Percentiles rank a stretch among this genome's conserved stretches.
Conservation (phyloP, 257 asterid species). For the Jacaranda mimosifolia region DNA sequence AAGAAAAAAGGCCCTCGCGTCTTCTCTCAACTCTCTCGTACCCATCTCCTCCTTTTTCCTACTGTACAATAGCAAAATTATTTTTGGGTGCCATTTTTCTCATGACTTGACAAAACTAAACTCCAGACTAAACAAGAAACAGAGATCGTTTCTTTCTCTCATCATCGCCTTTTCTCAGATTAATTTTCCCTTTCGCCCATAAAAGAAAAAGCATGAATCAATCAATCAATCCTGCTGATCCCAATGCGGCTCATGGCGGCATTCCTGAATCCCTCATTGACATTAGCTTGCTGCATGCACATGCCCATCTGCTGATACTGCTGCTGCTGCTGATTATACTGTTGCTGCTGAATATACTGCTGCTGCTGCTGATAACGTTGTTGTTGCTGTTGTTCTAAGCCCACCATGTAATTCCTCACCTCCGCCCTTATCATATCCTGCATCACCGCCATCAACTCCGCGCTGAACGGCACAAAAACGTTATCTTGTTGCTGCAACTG, state of each 20-base stretch:
- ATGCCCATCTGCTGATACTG: conserved; percentile 52
- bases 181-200: neutral
- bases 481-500: conserved; percentile 44
- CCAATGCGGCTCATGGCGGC: conserved; percentile 70
- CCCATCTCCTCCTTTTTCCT: neutral
- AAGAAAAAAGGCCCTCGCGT: neutral
- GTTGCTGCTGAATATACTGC: conserved; percentile 28
- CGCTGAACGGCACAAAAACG: conserved; percentile 60
- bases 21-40: conserved; percentile 2
- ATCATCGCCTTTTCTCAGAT: neutral
- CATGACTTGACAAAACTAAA: neutral
- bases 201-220: neutral
- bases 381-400: conserved; percentile 51
- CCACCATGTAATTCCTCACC: conserved; percentile 82
- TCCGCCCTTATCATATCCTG: conserved; percentile 86
- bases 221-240: conserved; percentile 62
- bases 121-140: conserved; percentile 50
- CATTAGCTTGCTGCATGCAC: conserved; percentile 72
- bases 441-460: conserved; percentile 78
- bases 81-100: too few relatives aligned
- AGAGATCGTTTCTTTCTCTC: conserved; percentile 52
- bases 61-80: too few relatives aligned
- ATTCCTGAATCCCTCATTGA: conserved; percentile 64
- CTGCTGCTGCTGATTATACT: conserved; percentile 42
- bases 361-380: conserved; percentile 36